These are phyloP conservation scores for Acer yangbiense DNA, from an alignment of 345 rosid genomes.

Conservation along the genomic window DNA sequence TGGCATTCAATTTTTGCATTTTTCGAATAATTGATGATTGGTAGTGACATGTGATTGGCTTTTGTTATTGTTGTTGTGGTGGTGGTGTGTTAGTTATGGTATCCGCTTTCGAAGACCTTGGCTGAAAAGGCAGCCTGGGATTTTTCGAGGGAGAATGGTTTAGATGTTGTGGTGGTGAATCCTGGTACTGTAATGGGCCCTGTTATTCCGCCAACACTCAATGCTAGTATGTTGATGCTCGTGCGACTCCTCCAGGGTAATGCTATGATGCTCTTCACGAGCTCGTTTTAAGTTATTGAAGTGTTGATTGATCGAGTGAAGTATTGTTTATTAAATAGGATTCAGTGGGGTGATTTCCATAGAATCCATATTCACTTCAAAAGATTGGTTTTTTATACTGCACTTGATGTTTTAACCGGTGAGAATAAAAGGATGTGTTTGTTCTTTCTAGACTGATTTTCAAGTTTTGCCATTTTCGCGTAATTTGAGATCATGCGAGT, in stretches of 20 bases:
- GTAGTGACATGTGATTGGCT: neutral
- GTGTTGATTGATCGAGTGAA: neutral
- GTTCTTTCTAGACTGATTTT: neutral
- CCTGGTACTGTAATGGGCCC: conserved; percentile 96
- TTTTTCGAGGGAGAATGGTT: conserved; percentile 66
- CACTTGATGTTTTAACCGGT: neutral
- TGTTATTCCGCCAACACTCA: conserved; percentile 64
- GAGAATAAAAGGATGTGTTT: neutral
- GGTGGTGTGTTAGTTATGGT: conserved; percentile 60
- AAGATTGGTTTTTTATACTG: neutral
- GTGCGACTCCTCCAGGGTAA: conserved; percentile 73
- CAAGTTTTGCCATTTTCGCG: no score
- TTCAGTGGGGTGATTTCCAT: neutral
- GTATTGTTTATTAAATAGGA: neutral
- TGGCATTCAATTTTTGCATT: no score
- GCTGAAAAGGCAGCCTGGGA: conserved; percentile 97
- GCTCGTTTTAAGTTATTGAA: neutral
- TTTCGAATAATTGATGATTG: neutral
- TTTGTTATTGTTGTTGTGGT: neutral
- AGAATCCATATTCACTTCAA: neutral
- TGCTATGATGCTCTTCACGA: conserved; percentile 28
- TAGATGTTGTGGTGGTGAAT: conserved; percentile 91
- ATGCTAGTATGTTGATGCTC: conserved; percentile 86
- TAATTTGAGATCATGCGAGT: no score
- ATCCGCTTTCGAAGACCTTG: conserved; percentile 79